Evolutionary conservation across 345 rosid species (phyloP).

Genomic region (Corchorus olitorius): DNA sequence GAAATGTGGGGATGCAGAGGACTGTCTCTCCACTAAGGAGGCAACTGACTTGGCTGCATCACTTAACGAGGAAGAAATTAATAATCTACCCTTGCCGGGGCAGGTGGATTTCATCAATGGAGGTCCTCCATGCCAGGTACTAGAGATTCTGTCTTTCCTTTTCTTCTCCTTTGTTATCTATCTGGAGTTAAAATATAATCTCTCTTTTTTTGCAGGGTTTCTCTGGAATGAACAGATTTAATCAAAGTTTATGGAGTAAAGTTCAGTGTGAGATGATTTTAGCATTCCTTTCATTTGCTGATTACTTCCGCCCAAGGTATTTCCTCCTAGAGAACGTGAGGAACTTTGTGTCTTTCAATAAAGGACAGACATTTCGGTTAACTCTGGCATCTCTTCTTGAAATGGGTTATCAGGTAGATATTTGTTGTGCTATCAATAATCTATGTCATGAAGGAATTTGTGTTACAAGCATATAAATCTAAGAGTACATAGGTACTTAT

Average conservation of each 20-base stretch:
- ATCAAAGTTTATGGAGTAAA: conserved; percentile 72
- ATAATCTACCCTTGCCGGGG: conserved; percentile 52
- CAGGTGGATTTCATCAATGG: conserved; percentile 92
- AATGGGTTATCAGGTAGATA: conserved; percentile 59
- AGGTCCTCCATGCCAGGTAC: conserved; percentile 97
- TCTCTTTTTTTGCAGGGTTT: conserved; percentile 64
- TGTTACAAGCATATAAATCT: neutral
- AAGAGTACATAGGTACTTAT: neutral
- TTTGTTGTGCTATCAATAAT: neutral
- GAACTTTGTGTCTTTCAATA: conserved; percentile 76
- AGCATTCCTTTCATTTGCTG: conserved; percentile 68
- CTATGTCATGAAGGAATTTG: neutral
- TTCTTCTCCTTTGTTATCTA: neutral
- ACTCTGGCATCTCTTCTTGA: conserved; percentile 69
- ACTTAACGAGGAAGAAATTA: conserved; percentile 39
- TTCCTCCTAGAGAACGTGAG: conserved; percentile 92
- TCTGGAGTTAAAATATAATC: conserved; percentile 8
- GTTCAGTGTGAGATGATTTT: conserved; percentile 69
- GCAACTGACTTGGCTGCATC: conserved; percentile 52
- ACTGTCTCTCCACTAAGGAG: conserved; percentile 77
- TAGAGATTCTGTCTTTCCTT: neutral
- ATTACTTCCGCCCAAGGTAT: conserved; percentile 83
- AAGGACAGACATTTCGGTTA: conserved; percentile 82
- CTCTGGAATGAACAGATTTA: conserved; percentile 88
- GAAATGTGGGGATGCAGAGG: conserved; percentile 73